A percentile compares a stretch with the other conserved stretches of the same genome.
Conservation (phyloP, 2,329 filamentous ascomycete genomes). For the Pseudodiploospora longispora region DNA sequence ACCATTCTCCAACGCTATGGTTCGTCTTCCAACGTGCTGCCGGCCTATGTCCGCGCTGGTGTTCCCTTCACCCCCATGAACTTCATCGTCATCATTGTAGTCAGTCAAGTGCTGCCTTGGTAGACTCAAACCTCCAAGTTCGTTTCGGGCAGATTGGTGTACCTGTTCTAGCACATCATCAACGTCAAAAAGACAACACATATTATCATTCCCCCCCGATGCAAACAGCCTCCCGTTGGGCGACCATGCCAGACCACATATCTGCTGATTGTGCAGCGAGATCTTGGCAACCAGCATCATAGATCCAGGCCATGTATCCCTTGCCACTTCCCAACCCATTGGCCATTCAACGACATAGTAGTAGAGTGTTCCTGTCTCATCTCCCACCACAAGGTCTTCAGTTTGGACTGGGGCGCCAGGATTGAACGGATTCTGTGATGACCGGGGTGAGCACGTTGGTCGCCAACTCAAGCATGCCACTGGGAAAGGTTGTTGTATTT, state of each 20-base stretch:
- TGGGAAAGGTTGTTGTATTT: constrained; percentile 61
- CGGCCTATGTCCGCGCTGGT: background rate
- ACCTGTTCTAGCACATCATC: constrained; percentile 41
- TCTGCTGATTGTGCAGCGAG: constrained; percentile 73
- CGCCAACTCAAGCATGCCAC: constrained; percentile 79
- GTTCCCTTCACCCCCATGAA: background rate
- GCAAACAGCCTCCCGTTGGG: constrained; percentile 68
- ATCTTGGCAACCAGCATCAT: constrained; percentile 73
- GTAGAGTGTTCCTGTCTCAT: constrained; percentile 74
- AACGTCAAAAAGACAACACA: constrained; percentile 72
- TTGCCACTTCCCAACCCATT: constrained; percentile 50
- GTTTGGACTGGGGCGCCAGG: constrained; percentile 49
- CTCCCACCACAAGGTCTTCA: constrained; percentile 81
- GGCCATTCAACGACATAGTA: constrained; percentile 90
- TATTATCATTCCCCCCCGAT: constrained; percentile 87
- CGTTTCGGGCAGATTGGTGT: constrained; percentile 1
- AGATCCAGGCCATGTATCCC: constrained; percentile 65
- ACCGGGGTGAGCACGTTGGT: constrained; percentile 48
- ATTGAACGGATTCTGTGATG: constrained; percentile 41
- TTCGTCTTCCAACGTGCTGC: background rate
- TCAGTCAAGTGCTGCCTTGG: background rate
- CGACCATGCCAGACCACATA: constrained; percentile 91
- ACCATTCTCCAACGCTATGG: constrained; percentile 5
- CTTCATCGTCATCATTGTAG: too few species aligned
- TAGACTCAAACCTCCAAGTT: background rate